phyloP scores from a whole-genome alignment of 1,284 basidiomycete species.

The Takashimella koratensis region DNA sequence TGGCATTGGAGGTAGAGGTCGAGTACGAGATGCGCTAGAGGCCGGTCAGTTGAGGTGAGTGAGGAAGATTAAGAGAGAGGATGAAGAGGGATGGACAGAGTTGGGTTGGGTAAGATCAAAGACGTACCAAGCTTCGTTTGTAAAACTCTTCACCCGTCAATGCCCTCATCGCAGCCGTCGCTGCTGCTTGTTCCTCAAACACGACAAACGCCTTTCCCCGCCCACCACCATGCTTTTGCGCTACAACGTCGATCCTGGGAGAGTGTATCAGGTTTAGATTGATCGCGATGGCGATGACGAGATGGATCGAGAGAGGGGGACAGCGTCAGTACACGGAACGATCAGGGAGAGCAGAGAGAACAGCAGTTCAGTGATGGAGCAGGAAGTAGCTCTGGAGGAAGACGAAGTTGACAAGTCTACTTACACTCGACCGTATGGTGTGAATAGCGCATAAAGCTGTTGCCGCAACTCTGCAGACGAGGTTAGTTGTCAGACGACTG shows the following conservation, averaged over 20 bases:
- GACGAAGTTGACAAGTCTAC: conserved; percentile 7
- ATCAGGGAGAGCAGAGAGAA: background rate
- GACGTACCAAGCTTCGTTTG: conserved; percentile 33
- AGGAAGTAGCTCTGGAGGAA: no score
- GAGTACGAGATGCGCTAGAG: conserved; percentile 79
- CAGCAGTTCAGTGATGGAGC: no score
- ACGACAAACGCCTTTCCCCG: conserved; percentile 96
- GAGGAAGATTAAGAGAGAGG: no score
- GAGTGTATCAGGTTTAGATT: conserved; percentile 1
- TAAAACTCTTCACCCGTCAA: conserved; percentile 91
- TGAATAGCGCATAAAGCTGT: conserved; percentile 86
- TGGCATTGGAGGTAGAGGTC: conserved; percentile 78
- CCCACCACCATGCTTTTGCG: conserved; percentile 78
- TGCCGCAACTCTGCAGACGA: conserved; percentile 62
- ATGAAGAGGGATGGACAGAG: no score
- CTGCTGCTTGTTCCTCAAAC: conserved; percentile 80
- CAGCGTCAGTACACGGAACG: background rate
- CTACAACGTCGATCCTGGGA: conserved; percentile 75
- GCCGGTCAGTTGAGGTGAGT: no score
- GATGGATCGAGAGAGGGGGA: no score
- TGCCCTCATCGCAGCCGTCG: conserved; percentile 84
- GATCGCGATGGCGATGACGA: background rate
- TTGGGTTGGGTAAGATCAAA: background rate
- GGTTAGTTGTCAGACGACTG: background rate
- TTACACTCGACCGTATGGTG: conserved; percentile 79